Base-by-base conservation (phyloP, 495 filamentous ascomycete species). In the Hypomontagnella monticulosa region DNA sequence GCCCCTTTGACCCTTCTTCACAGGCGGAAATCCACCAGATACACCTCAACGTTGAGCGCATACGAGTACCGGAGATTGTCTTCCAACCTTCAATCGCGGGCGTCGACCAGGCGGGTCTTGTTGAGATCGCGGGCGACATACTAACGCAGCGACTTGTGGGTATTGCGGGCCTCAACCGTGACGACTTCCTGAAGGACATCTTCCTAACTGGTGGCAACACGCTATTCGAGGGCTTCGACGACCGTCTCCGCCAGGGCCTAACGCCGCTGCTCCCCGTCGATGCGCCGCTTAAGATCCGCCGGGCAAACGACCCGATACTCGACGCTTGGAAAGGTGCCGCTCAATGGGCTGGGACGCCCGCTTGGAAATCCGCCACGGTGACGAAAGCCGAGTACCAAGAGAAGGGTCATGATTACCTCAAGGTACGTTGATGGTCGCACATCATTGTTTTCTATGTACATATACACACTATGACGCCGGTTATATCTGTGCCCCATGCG, bases 151-250 rank as follows among this genome's bases (percentile, higher is more conserved):
- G 95, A 1, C 82, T 97, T 23, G 79, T 85, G 2, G 74, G 74
- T 18, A 64, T 80, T 43, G 75, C 81, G 14, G 78, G 83, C 0
- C 73, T 80, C 2, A 83, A 87, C 49, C 82, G 85, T 37, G 79
- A 86, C 27, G 84, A 83, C 7, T 83, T 97, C 4, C 79, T 96
- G 11, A 88, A 84, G 57, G 94, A 98, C 70, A 84, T 99, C 14
- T 99, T 99, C 78, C 73, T 98, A 6, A 98, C 95, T 0, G 95
- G 95, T 32, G 95, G 95, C n/a, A 93, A 94, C 71, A 91, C 90
- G 0, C 75, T 95, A 42, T 97, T 97, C 72, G 73, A 86, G 49
- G 88, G 88, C 49, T 99, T 98, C 66, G 92, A 97, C 54, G 91
- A 96, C 53, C 81, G 95, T 18, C 78, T 99, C 62, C 79, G 83